These are phyloP conservation scores for Lachnellula subtilissima DNA, from an alignment of 2,329 filamentous ascomycete genomes.

Conservation along the genomic window DNA sequence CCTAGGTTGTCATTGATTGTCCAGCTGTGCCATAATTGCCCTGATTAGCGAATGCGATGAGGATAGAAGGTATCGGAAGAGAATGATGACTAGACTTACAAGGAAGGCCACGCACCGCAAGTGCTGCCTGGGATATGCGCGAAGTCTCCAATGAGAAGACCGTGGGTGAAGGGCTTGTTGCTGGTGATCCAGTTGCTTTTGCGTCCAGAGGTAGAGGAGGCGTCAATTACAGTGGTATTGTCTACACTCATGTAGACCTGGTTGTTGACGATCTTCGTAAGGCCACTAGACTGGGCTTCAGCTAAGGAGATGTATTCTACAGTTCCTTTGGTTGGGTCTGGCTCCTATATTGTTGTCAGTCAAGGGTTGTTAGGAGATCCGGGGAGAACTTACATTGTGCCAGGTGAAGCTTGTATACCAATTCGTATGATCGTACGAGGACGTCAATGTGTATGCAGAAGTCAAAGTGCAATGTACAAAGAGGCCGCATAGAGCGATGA, in stretches of 20 bases:
- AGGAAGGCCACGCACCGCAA: slow-evolving; percentile 73
- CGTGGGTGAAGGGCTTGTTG: slow-evolving; percentile 56
- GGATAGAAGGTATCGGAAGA: neutral
- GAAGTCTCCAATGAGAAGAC: slow-evolving; percentile 66
- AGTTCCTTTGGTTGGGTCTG: slow-evolving; percentile 22
- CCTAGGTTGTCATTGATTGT: slow-evolving; percentile 18
- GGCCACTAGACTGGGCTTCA: slow-evolving; percentile 47
- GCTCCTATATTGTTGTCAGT: slow-evolving; percentile 2
- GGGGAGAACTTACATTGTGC: slow-evolving; percentile 6
- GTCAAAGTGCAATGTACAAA: neutral
- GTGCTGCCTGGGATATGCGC: slow-evolving; percentile 67
- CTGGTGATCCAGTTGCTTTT: slow-evolving; percentile 63
- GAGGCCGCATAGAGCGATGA: neutral
- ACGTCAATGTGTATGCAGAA: slow-evolving; percentile 14
- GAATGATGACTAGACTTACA: slow-evolving; percentile 32
- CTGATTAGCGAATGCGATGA: neutral
- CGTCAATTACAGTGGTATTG: slow-evolving; percentile 16
- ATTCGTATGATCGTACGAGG: slow-evolving; percentile 19
- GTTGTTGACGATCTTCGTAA: slow-evolving; percentile 52
- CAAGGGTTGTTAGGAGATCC: neutral
- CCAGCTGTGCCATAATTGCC: slow-evolving; percentile 11
- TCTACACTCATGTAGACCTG: slow-evolving; percentile 50
- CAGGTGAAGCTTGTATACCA: slow-evolving; percentile 21
- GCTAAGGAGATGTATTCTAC: slow-evolving; percentile 34
- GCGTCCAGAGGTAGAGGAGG: slow-evolving; percentile 37